phyloP scores from a whole-genome alignment of 108 stramenopile genomes.

The Pelagomonas calceolata region DNA sequence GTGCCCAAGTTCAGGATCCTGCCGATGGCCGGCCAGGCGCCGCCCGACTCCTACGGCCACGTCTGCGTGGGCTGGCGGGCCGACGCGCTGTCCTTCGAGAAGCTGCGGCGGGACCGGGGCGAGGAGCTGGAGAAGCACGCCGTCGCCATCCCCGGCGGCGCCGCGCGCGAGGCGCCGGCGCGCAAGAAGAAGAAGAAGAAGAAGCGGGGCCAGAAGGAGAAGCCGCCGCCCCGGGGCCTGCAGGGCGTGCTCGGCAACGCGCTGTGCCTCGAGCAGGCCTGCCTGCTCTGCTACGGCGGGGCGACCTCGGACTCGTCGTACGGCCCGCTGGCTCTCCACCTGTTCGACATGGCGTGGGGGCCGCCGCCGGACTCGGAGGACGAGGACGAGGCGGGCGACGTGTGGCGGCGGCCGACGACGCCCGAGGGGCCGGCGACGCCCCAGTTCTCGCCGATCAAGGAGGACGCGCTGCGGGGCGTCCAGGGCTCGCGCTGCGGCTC shows the following conservation, averaged over 20 bases:
- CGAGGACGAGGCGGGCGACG: background rate
- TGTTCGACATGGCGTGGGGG: background rate
- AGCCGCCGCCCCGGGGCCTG: background rate
- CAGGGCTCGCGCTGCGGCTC: too few relatives aligned
- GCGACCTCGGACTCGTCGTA: background rate
- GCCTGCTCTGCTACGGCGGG: background rate
- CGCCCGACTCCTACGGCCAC: background rate
- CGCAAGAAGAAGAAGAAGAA: background rate
- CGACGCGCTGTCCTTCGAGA: background rate
- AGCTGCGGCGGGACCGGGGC: background rate
- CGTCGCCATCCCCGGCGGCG: background rate
- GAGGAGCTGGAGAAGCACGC: background rate
- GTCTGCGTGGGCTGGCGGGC: background rate
- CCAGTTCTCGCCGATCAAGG: background rate
- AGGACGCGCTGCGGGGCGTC: background rate
- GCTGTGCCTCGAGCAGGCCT: background rate
- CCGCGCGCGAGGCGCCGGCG: background rate
- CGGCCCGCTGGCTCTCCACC: too few relatives aligned
- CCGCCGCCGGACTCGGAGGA: background rate
- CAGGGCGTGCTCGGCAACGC: background rate
- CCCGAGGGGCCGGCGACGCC: too few relatives aligned
- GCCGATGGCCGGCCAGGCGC: background rate
- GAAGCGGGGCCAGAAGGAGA: too few relatives aligned
- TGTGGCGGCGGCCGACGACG: background rate
- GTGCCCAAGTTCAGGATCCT: background rate